phyloP scores from a whole-genome alignment of 768 basidiomycete species.

The Russula virescens region DNA sequence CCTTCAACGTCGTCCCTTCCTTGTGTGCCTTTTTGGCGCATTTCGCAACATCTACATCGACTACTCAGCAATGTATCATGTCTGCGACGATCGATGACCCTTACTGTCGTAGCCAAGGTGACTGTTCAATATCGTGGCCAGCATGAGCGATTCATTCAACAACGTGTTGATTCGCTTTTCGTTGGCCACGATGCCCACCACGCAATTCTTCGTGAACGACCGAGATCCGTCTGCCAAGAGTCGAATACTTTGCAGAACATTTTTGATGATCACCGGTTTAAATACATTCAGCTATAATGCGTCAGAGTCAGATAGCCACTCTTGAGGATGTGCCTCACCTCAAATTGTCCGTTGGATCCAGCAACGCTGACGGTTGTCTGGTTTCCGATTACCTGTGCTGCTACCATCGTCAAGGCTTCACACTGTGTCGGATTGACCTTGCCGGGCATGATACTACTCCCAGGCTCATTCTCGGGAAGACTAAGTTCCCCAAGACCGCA shows the following conservation, averaged over 20 bases:
- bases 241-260: conserved; percentile 93
- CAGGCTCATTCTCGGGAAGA: conserved; percentile 97
- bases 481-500: conserved; percentile 94
- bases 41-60: conserved; percentile 80
- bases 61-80: conserved; percentile 7
- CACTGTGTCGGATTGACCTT: conserved; percentile 99
- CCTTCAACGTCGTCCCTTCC: conserved; percentile 94
- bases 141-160: conserved; percentile 93
- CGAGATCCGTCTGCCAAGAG: conserved; percentile 88
- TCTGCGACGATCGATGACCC: conserved; percentile 30
- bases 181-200: conserved; percentile 94
- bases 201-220: conserved; percentile 96
- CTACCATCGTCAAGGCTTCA: conserved; percentile 98
- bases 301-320: not conserved
- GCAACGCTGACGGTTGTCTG: conserved; percentile 90
- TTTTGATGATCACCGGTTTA: conserved; percentile 98
- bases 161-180: conserved; percentile 86
- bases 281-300: conserved; percentile 86
- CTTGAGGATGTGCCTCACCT: conserved; percentile 46
- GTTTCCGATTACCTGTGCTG: conserved; percentile 98
- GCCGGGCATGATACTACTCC: conserved; percentile 99
- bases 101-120: conserved; percentile 95
- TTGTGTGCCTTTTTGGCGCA: conserved; percentile 99
- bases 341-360: conserved; percentile 94
- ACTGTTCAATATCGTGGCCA: conserved; percentile 95